Conservation (phyloP, 306 rosid species). For the Cicer chorassanicum region DNA sequence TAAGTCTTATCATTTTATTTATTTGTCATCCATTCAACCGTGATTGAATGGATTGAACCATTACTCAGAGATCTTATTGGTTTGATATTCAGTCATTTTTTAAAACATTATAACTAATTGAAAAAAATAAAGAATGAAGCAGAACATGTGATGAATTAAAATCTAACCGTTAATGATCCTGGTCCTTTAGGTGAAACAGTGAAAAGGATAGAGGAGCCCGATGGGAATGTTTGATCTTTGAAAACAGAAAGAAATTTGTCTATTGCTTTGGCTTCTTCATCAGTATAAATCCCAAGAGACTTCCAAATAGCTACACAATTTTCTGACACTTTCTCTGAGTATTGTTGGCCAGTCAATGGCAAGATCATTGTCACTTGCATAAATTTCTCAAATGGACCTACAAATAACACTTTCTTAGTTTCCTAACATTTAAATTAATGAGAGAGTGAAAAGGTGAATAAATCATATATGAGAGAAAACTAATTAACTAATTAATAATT, state of each 20-base stretch:
- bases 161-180: slow-evolving; percentile 60
- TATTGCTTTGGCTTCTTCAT: slow-evolving; percentile 74
- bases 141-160: not conserved
- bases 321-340: slow-evolving; percentile 74
- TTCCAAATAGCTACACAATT: slow-evolving; percentile 77
- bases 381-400: slow-evolving; percentile 57
- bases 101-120: not conserved
- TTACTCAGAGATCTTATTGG: too few species aligned
- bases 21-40: too few species aligned
- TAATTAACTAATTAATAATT: too few species aligned
- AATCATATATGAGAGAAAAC: too few species aligned
- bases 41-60: too few species aligned
- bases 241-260: slow-evolving; percentile 62
- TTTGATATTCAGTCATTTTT: too few species aligned
- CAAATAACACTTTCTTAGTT: not conserved
- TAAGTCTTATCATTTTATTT: too few species aligned
- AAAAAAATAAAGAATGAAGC: not conserved
- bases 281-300: slow-evolving; percentile 67
- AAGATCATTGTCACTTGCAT: slow-evolving; percentile 63
- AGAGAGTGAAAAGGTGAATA: too few species aligned
- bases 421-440: not conserved
- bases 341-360: slow-evolving; percentile 78
- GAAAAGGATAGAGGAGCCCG: slow-evolving; percentile 79
- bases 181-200: slow-evolving; percentile 64
- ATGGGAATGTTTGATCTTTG: slow-evolving; percentile 67